phyloP scores from a whole-genome alignment of 208 protist species.

The Spongospora subterranea region DNA sequence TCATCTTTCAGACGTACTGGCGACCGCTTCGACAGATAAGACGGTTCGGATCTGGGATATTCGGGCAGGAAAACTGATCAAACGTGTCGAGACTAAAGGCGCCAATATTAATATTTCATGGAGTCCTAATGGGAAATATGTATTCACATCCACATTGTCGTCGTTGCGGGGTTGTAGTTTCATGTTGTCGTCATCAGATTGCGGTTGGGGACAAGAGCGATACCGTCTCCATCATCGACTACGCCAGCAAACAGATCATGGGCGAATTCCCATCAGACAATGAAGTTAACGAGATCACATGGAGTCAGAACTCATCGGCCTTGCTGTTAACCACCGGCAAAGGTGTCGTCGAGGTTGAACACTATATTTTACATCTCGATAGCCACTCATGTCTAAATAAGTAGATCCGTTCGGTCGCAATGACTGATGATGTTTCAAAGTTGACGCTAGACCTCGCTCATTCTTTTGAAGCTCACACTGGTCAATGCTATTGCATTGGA shows the following conservation, averaged over 20 bases:
- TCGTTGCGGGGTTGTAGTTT: neutral
- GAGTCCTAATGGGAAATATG: conserved; percentile 65
- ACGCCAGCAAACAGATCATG: conserved; percentile 60
- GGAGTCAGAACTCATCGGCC: conserved; percentile 54
- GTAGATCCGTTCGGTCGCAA: neutral
- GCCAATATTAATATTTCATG: conserved; percentile 74
- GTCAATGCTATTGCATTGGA: conserved; percentile 71
- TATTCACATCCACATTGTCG: neutral
- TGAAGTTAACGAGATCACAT: conserved; percentile 72
- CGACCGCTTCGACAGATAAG: conserved; percentile 70
- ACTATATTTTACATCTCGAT: neutral
- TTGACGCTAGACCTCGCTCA: conserved; percentile 51
- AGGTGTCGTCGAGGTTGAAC: conserved; percentile 67
- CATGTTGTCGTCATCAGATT: conserved; percentile 45
- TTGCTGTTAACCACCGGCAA: conserved; percentile 67
- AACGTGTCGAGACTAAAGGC: conserved; percentile 67
- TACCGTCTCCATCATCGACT: conserved; percentile 69
- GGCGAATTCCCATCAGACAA: conserved; percentile 59
- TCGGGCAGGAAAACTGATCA: conserved; percentile 54
- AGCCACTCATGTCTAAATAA: neutral
- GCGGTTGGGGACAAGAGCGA: conserved; percentile 71
- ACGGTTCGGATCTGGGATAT: conserved; percentile 73
- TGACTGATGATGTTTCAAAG: neutral
- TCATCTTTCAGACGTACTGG: conserved; percentile 60
- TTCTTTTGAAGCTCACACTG: conserved; percentile 66